Percentiles rank a stretch among this genome's conserved stretches.
phyloP scores from a whole-genome alignment of 2,329 filamentous ascomycete genomes.

The Xylaria sp. region DNA sequence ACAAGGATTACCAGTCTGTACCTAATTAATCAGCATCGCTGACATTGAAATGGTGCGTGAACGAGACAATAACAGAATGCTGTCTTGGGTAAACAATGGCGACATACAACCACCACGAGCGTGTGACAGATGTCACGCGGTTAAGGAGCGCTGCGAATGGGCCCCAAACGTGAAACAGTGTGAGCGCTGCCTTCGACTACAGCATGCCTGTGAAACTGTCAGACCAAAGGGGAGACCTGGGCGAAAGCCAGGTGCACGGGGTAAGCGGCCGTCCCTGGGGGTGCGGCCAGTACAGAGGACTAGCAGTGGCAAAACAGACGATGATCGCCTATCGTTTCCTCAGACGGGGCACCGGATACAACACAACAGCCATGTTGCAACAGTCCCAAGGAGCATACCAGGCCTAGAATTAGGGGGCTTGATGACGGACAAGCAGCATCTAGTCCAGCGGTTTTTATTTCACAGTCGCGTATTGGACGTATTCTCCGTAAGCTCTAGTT shows the following conservation, averaged over 20 bases:
- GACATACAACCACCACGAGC: slow-evolving; percentile 6
- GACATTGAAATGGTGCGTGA: background rate
- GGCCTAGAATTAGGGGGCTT: background rate
- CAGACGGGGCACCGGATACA: background rate
- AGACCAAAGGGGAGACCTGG: slow-evolving; percentile 17
- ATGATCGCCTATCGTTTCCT: background rate
- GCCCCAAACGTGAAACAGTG: background rate
- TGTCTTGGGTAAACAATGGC: background rate
- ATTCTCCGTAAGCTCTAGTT: slow-evolving; percentile 15
- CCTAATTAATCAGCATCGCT: background rate
- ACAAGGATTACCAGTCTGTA: background rate
- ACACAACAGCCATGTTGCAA: background rate
- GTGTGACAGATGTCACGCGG: slow-evolving; percentile 13
- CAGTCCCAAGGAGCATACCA: background rate
- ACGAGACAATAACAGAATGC: background rate
- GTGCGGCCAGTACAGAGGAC: background rate
- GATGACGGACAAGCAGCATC: background rate
- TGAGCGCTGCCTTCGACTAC: slow-evolving; percentile 13
- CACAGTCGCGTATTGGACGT: background rate
- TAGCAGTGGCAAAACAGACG: background rate
- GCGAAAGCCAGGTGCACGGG: slow-evolving; percentile 2
- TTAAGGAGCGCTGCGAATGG: slow-evolving; percentile 20
- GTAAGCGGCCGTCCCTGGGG: background rate
- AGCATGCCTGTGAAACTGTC: slow-evolving; percentile 15
- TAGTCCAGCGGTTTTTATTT: slow-evolving; percentile 6